Conservation (phyloP, 306 rosid genomes). For the Sophora flavescens region DNA sequence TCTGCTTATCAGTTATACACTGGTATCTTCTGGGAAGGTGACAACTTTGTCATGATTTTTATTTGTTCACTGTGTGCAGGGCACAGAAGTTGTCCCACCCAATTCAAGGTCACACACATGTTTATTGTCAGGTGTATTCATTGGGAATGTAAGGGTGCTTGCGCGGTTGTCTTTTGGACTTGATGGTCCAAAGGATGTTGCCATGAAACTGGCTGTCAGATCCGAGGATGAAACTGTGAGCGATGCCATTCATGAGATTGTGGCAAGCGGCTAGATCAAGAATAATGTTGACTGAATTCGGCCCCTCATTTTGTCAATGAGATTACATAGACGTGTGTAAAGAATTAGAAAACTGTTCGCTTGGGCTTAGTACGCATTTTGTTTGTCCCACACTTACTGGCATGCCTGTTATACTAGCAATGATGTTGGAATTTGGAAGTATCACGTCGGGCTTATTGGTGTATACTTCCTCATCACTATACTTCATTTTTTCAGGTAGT, state of each 20-base stretch:
- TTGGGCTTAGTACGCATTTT: slow-evolving; percentile 30
- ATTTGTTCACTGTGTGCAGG: slow-evolving; percentile 63
- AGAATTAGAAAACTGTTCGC: slow-evolving; percentile 47
- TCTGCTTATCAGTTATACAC: slow-evolving; percentile 14
- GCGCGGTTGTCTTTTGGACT: slow-evolving; percentile 88
- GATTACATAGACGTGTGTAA: slow-evolving; percentile 58
- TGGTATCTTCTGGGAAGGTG: slow-evolving; percentile 34
- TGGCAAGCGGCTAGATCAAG: slow-evolving; percentile 81
- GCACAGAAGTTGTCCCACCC: slow-evolving; percentile 84
- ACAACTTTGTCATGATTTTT: background rate
- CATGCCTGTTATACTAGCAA: slow-evolving; percentile 44
- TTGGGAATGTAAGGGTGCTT: slow-evolving; percentile 83
- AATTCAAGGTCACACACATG: slow-evolving; percentile 93
- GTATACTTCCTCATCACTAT: slow-evolving; percentile 26
- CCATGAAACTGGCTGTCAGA: slow-evolving; percentile 91
- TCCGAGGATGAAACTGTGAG: slow-evolving; percentile 81
- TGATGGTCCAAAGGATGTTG: slow-evolving; percentile 91
- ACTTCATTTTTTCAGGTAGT: slow-evolving; percentile 42
- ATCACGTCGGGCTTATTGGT: slow-evolving; percentile 28
- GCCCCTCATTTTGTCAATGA: slow-evolving; percentile 46
- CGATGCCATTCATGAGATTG: slow-evolving; percentile 88
- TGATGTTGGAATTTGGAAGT: background rate
- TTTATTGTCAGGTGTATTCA: slow-evolving; percentile 84
- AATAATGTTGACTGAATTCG: slow-evolving; percentile 42
- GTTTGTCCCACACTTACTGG: slow-evolving; percentile 33